Conservation (phyloP, 83 land plant genomes). For the Diphasiastrum complanatum region DNA sequence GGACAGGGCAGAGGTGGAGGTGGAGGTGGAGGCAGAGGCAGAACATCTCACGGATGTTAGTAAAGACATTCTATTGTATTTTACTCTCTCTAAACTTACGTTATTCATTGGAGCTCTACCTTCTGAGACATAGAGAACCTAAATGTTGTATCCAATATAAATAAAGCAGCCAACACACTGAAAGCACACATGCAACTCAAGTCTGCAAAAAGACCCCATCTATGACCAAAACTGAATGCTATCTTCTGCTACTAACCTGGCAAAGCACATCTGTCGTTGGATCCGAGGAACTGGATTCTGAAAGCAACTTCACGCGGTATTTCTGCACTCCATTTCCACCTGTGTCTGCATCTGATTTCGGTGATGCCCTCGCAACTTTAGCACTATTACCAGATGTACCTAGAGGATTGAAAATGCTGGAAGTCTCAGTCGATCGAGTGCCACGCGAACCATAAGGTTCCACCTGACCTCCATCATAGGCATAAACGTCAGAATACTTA, state of each 20-base stretch:
- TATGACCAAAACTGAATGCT: too few relatives aligned
- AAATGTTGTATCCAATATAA: too few relatives aligned
- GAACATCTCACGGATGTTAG: too few relatives aligned
- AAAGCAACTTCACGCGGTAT: constrained; percentile 71
- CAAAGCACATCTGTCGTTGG: constrained; percentile 74
- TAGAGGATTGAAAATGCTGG: too few relatives aligned
- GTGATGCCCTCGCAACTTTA: constrained; percentile 69
- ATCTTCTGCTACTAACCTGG: constrained; percentile 44
- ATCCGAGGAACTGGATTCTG: constrained; percentile 48
- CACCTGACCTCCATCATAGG: constrained; percentile 56
- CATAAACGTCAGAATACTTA: constrained; percentile 50
- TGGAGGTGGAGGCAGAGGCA: too few relatives aligned
- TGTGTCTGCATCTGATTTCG: constrained; percentile 53
- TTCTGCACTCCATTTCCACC: constrained; percentile 76
- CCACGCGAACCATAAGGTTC: constrained; percentile 93
- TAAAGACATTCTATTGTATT: too few relatives aligned
- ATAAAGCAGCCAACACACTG: too few relatives aligned
- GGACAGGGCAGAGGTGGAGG: too few relatives aligned
- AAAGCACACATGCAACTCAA: neutral
- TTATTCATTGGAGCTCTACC: too few relatives aligned
- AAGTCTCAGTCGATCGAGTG: constrained; percentile 34
- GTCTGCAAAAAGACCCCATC: too few relatives aligned
- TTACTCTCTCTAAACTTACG: too few relatives aligned
- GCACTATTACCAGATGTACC: neutral
- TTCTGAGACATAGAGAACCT: too few relatives aligned